Evolutionary conservation across 352 stramenopile genomes (phyloP).

Genomic region (Chrysophaeum taylorii): DNA sequence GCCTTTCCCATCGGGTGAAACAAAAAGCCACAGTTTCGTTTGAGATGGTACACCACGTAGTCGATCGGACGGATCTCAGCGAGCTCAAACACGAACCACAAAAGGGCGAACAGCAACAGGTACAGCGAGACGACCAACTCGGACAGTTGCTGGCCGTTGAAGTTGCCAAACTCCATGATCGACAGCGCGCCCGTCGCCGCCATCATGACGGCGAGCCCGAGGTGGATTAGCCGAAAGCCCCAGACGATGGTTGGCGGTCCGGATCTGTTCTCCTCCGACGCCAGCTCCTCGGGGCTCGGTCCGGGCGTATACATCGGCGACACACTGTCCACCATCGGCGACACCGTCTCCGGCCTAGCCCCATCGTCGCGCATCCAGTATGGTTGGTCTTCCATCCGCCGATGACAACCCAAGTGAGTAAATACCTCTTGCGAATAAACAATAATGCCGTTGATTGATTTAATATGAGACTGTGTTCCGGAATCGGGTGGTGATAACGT

Average conservation of each 20-base stretch:
- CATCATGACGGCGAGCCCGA: slow-evolving; percentile 8
- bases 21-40: slow-evolving; percentile 13
- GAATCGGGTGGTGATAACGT: too few relatives aligned
- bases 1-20: background rate
- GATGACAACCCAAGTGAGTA: too few relatives aligned
- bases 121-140: background rate
- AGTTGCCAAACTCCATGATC: background rate
- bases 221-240: background rate
- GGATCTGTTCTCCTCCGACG: too few relatives aligned
- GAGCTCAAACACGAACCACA: background rate
- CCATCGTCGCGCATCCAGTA: too few relatives aligned
- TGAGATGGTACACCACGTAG: background rate
- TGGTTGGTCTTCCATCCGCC: too few relatives aligned
- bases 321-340: too few relatives aligned
- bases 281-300: too few relatives aligned
- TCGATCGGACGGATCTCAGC: background rate
- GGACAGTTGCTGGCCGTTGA: background rate
- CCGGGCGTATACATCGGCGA: too few relatives aligned
- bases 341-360: too few relatives aligned
- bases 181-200: background rate
- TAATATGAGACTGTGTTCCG: too few relatives aligned
- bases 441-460: too few relatives aligned
- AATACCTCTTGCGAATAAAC: too few relatives aligned
- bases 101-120: background rate
- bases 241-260: background rate